Evolutionary conservation across 495 filamentous ascomycete species (phyloP).

Genomic region (Chaetomium cochliodes): DNA sequence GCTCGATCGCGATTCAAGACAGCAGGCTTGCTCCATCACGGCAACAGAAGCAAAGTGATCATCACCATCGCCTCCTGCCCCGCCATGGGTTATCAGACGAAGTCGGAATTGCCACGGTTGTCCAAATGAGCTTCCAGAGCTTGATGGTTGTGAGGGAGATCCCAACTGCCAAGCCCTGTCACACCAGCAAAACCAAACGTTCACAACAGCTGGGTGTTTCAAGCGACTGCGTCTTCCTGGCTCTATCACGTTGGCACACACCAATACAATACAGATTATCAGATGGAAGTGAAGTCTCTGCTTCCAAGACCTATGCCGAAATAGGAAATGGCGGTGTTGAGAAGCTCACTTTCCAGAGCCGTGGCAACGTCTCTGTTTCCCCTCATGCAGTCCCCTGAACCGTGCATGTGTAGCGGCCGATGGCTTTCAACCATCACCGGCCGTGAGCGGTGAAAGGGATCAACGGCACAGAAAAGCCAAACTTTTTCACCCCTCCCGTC

Average conservation of each 20-base stretch:
- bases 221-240: neutral
- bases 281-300: neutral
- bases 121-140: neutral
- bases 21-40: too few relatives aligned
- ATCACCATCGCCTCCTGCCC: neutral
- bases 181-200: constrained; percentile 3
- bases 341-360: neutral
- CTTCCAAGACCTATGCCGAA: neutral
- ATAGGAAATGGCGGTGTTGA: neutral
- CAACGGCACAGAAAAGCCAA: neutral
- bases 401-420: constrained; percentile 1
- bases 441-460: neutral
- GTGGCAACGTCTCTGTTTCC: neutral
- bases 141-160: neutral
- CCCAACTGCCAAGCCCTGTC: constrained; percentile 2
- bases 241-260: neutral
- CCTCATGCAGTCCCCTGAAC: neutral
- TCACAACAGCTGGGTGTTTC: neutral
- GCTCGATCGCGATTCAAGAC: too few relatives aligned
- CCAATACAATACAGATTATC: too few relatives aligned
- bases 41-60: neutral
- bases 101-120: too few relatives aligned
- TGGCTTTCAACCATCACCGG: neutral
- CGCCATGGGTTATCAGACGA: too few relatives aligned
- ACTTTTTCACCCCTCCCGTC: neutral